Base-by-base conservation (phyloP, 495 filamentous ascomycete species). In the Massariosphaeria phaeospora region DNA sequence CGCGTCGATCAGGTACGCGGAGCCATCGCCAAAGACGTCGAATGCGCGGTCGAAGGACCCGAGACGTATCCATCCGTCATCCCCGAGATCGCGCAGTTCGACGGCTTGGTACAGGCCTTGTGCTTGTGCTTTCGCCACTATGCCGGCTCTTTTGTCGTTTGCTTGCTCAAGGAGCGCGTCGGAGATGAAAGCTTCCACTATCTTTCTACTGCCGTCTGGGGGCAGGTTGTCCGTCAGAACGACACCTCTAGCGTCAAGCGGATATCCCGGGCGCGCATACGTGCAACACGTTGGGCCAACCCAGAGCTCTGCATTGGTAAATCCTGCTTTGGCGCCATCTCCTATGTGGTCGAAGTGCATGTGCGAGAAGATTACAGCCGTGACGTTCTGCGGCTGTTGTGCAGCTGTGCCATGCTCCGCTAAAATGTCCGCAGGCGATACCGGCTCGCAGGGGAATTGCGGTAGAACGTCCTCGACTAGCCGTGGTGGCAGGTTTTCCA, bases 331-430 rank as follows among this genome's bases (percentile, higher is more conserved):
- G 20, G 49, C 49, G 6, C 49, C 57, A 23, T 54, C 57, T n/a
- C 57, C 57, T 1, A 54, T n/a, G 18, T 60, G 57, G 30, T 60
- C 57, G 38, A 60, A 60, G 25, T 60, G 57, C 49, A 54, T 25
- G 24, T 54, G 49, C 15, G 43, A 43, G 30, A 60, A 54, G 2
- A 54, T 46, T 13, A 54, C 50, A 5, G 57, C 50, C 36, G 43
- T 48, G 2, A 60, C 36, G 3, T 53, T 53, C 36, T 60, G 43
- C 12, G 57, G 57, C 27, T 54, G 43, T 26, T 60, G 49, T 3
- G 34, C 50, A 3, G 17, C 8, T 0, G 34, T 34, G 10, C 57
- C 57, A 24, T 54, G 44, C n/a, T 48, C 15, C 20, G 29, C 5
- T 3, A 60, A 29, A 7, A 60, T 44, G 20, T 48, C 44, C 5